Evolutionary conservation across 495 filamentous ascomycete genomes (phyloP), one percentile per base, ranked within the genome.

Genomic region (Annulohypoxylon maeteangense): DNA sequence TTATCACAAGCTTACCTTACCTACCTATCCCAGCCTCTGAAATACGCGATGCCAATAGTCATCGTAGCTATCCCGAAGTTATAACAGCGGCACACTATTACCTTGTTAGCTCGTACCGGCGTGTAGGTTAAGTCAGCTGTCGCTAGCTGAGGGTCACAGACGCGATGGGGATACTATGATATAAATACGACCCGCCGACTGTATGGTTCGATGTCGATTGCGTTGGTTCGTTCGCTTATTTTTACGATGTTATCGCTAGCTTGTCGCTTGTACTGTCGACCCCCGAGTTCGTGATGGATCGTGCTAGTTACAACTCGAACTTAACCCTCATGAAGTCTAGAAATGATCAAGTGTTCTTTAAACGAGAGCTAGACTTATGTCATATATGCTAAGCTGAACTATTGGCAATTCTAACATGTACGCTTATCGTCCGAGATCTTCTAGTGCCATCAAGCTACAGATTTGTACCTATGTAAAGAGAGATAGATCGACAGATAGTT

Each of bases 121-220:
- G 29, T 29, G 29, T 54, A 32, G 50, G 5, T n/a, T 7, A 8
- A 7, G 50, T 34, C 50, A 34, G 50, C 50, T 32, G 14, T 32
- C 6, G 25, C 14, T 32, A 12, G 50, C 27, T 29, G 6, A 6
- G 12, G 12, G 0, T 53, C 50, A 54, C 29, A 16, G 50, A 32
- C 50, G 16, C 29, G 25, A 40, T 4, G 18, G 32, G 1, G 18
- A 18, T 10, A 14, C 34, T 57, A 25, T 22, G 53, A 38, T 62
- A 62, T 62, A 56, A 55, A 55, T 63, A 54, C 34, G 38, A 44
- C 50, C 50, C 62, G 36, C 38, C 62, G 25, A n/a, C 8, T 8
- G 29, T 36, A 54, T 55, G 23, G 38, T 65, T 29, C 60, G 48
- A 65, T 56, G 29, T 29, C 27, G 36, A 42, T 38, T 8, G 7